Conservation (phyloP, 768 basidiomycete genomes). For the Amyloporia xantha region DNA sequence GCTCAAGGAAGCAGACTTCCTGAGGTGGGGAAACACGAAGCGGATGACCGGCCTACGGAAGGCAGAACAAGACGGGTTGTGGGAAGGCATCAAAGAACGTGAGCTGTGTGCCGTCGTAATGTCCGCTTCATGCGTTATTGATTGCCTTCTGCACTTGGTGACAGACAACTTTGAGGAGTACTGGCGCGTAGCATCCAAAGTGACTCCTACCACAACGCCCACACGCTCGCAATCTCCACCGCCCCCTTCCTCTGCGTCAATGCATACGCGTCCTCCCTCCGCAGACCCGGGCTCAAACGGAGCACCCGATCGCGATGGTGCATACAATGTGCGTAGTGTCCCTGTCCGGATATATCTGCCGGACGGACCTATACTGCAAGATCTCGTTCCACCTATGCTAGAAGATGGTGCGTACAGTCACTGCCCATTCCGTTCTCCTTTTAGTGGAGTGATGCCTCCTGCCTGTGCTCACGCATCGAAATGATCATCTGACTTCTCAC, state of each 20-base stretch:
- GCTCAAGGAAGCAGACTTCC: constrained; percentile 94
- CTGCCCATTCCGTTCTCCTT: not conserved
- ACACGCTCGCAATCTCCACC: constrained; percentile 52
- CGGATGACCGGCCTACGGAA: constrained; percentile 87
- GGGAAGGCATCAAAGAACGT: constrained; percentile 97
- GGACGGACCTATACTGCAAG: constrained; percentile 87
- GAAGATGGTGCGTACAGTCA: constrained; percentile 60
- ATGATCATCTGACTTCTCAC: constrained; percentile 13
- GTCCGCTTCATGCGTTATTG: not conserved
- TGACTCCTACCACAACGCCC: constrained; percentile 74
- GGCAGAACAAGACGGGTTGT: constrained; percentile 90
- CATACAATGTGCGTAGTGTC: constrained; percentile 81
- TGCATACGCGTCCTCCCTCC: constrained; percentile 60
- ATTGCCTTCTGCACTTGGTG: not conserved
- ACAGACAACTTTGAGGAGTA: constrained; percentile 95
- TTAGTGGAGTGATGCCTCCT: too few relatives aligned
- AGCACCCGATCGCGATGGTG: constrained; percentile 65
- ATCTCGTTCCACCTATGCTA: constrained; percentile 72
- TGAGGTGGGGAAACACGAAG: constrained; percentile 94
- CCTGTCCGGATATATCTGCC: constrained; percentile 87
- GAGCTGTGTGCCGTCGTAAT: constrained; percentile 26
- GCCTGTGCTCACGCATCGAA: not conserved
- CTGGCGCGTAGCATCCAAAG: constrained; percentile 89
- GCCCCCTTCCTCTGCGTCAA: constrained; percentile 45
- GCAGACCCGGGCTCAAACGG: constrained; percentile 45